phyloP scores from a whole-genome alignment of 2,329 filamentous ascomycete species.

The Fusarium beomiforme region DNA sequence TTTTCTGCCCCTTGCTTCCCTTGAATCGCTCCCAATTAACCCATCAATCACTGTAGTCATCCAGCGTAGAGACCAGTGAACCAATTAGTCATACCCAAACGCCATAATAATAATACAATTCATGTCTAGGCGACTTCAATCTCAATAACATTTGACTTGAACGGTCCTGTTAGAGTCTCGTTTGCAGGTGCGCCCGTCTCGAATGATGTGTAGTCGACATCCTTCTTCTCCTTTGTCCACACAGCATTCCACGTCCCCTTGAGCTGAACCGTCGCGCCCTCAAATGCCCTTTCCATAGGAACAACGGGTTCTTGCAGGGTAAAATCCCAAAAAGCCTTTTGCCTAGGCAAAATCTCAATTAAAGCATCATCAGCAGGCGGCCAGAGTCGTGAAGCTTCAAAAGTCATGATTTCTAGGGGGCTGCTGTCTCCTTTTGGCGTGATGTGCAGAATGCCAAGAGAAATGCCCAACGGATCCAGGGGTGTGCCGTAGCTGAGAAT shows the following conservation, averaged over 20 bases:
- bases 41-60: not conserved
- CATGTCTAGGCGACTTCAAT: slow-evolving; percentile 18
- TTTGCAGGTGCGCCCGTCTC: slow-evolving; percentile 31
- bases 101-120: not conserved
- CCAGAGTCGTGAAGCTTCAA: slow-evolving; percentile 54
- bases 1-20: not conserved
- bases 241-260: slow-evolving; percentile 52
- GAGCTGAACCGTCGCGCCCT: slow-evolving; percentile 47
- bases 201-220: slow-evolving; percentile 31
- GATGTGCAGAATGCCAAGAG: slow-evolving; percentile 55
- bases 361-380: slow-evolving; percentile 52
- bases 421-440: slow-evolving; percentile 47
- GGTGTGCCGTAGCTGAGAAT: slow-evolving; percentile 57
- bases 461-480: slow-evolving; percentile 55
- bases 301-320: slow-evolving; percentile 51
- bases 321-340: slow-evolving; percentile 48
- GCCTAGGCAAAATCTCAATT: slow-evolving; percentile 52
- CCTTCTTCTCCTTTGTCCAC: slow-evolving; percentile 41
- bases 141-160: slow-evolving; percentile 33
- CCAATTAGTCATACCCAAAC: slow-evolving; percentile 3
- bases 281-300: slow-evolving; percentile 46
- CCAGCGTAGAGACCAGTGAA: not conserved
- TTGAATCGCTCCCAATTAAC: slow-evolving; percentile 8
- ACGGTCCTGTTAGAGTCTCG: slow-evolving; percentile 35
- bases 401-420: slow-evolving; percentile 50